phyloP scores from a whole-genome alignment of 2,329 filamentous ascomycete genomes.

The Pyricularia sp. region DNA sequence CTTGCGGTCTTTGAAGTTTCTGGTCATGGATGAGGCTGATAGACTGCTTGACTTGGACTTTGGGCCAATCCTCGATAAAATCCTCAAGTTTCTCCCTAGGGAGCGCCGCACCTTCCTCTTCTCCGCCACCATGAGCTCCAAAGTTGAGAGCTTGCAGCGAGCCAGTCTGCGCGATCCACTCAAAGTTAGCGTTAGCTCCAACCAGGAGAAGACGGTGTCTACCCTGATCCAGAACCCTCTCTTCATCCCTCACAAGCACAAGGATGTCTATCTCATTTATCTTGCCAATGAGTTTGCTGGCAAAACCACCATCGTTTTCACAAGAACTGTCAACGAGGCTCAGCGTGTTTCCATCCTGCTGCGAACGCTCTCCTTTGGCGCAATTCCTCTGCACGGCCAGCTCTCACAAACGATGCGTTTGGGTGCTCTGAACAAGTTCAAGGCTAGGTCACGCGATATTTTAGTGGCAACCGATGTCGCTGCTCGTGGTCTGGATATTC shows the following conservation, averaged over 20 bases:
- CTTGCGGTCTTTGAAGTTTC: slow-evolving; percentile 68
- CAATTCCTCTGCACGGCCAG: slow-evolving; percentile 88
- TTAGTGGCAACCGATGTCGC: slow-evolving; percentile 93
- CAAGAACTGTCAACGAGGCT: slow-evolving; percentile 82
- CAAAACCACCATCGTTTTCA: slow-evolving; percentile 85
- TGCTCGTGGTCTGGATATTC: slow-evolving; percentile 85
- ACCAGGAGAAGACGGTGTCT: slow-evolving; percentile 84
- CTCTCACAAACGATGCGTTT: slow-evolving; percentile 80
- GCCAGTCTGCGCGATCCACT: slow-evolving; percentile 80
- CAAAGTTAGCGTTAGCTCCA: slow-evolving; percentile 70
- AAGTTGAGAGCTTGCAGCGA: slow-evolving; percentile 86
- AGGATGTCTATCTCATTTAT: slow-evolving; percentile 84
- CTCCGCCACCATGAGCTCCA: slow-evolving; percentile 73
- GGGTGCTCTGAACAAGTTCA: slow-evolving; percentile 86
- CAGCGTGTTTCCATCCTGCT: slow-evolving; percentile 79
- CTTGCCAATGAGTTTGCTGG: slow-evolving; percentile 80
- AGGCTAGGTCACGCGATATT: slow-evolving; percentile 68
- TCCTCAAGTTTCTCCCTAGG: slow-evolving; percentile 74
- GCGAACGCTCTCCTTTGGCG: slow-evolving; percentile 75
- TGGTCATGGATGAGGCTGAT: slow-evolving; percentile 95
- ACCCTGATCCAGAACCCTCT: slow-evolving; percentile 80
- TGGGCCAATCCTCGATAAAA: slow-evolving; percentile 48
- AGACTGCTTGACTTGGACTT: slow-evolving; percentile 59
- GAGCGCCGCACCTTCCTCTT: slow-evolving; percentile 71
- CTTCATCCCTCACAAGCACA: slow-evolving; percentile 77